phyloP scores from a whole-genome alignment of 345 rosid species.

The Eucalyptus fibrosa region DNA sequence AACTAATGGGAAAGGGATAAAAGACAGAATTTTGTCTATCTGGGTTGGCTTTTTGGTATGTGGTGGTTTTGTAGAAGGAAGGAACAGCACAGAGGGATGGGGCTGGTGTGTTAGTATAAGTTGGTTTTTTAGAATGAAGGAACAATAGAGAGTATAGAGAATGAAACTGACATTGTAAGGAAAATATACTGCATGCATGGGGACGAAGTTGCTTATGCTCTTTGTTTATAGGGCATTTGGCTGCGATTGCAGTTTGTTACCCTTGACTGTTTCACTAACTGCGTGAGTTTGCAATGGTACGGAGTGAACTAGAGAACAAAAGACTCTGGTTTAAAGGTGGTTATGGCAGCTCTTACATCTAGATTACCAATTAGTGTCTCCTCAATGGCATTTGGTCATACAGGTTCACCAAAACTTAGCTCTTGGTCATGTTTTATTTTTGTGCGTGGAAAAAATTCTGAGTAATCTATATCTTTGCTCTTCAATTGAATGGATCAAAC shows the following conservation, averaged over 20 bases:
- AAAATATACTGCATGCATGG: not conserved
- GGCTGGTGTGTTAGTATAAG: not conserved
- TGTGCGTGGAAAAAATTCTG: not conserved
- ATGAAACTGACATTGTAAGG: not conserved
- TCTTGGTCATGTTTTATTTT: not conserved
- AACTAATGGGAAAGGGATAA: not conserved
- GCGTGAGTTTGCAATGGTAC: not conserved
- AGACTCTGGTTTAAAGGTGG: not conserved
- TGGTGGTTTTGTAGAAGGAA: not conserved
- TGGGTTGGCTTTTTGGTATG: not conserved
- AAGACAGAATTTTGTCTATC: not conserved
- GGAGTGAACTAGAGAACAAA: not conserved
- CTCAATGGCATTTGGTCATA: not conserved
- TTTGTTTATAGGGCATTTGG: not conserved
- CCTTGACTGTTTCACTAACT: not conserved
- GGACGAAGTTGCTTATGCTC: not conserved
- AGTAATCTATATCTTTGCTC: not conserved
- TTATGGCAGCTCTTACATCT: not conserved
- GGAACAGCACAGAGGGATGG: not conserved
- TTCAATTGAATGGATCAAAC: not conserved
- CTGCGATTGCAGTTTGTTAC: not conserved
- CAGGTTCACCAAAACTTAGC: not conserved
- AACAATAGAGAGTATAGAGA: not conserved
- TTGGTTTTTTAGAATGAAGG: not conserved
- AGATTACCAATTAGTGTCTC: not conserved